Evolutionary conservation across 768 basidiomycete species (phyloP).

Genomic region (Suillus discolor): DNA sequence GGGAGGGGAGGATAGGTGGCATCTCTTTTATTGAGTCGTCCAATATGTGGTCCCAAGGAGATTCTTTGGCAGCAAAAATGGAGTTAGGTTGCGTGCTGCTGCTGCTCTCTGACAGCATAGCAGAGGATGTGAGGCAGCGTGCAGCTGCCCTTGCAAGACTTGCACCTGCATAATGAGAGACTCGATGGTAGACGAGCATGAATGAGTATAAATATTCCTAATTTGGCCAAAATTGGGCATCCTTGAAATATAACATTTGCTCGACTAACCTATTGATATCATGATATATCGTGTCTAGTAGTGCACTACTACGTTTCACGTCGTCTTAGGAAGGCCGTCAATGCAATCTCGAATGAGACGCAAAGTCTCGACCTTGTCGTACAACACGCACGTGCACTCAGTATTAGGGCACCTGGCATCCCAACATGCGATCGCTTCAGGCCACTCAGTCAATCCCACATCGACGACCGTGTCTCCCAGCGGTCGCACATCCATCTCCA

Average conservation of each 20-base stretch:
- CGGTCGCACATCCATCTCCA: constrained; percentile 62
- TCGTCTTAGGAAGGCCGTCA: constrained; percentile 45
- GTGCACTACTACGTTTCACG: constrained; percentile 20
- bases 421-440: constrained; percentile 65
- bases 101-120: not conserved
- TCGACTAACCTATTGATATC: not conserved
- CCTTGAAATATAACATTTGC: not conserved
- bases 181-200: constrained; percentile 25
- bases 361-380: constrained; percentile 57
- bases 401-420: constrained; percentile 49
- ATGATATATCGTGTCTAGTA: not conserved
- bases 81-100: constrained; percentile 22
- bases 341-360: constrained; percentile 58
- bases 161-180: constrained; percentile 8
- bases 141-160: constrained; percentile 10
- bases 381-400: constrained; percentile 51
- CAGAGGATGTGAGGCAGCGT: constrained; percentile 8
- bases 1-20: constrained; percentile 26
- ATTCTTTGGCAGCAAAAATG: constrained; percentile 36
- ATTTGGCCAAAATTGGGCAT: not conserved
- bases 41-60: constrained; percentile 60
- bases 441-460: constrained; percentile 53
- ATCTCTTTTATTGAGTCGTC: constrained; percentile 40
- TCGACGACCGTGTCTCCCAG: constrained; percentile 59
- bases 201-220: not conserved